phyloP scores from a whole-genome alignment of 2,329 filamentous ascomycete species.

The Aureobasidium sp. region DNA sequence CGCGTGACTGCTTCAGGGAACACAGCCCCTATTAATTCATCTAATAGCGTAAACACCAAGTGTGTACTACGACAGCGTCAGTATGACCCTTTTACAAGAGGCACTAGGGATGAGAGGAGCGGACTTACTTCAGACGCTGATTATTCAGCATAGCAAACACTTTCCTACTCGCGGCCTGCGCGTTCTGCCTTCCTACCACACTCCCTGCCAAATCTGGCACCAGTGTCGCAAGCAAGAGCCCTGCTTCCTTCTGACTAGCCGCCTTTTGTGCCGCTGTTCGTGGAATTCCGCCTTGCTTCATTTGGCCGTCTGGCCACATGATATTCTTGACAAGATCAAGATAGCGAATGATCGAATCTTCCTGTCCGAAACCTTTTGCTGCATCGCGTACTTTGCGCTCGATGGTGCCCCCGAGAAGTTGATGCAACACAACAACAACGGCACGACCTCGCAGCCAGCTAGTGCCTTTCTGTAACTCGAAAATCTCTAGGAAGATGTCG shows the following conservation, averaged over 20 bases:
- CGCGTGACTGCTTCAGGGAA: slow-evolving; percentile 30
- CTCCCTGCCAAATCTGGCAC: slow-evolving; percentile 86
- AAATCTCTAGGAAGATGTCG: slow-evolving; percentile 92
- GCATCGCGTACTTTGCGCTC: slow-evolving; percentile 90
- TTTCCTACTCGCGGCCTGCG: slow-evolving; percentile 79
- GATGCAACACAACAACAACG: slow-evolving; percentile 92
- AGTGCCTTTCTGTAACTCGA: slow-evolving; percentile 88
- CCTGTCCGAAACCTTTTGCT: slow-evolving; percentile 64
- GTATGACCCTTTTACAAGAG: background rate
- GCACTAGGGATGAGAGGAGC: background rate
- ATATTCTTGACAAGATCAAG: slow-evolving; percentile 64
- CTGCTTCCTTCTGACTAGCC: slow-evolving; percentile 77
- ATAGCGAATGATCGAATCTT: slow-evolving; percentile 72
- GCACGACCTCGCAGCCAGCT: slow-evolving; percentile 95
- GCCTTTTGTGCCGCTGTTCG: slow-evolving; percentile 67
- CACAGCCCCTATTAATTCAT: slow-evolving; percentile 41
- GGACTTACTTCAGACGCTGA: slow-evolving; percentile 73
- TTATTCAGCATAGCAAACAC: slow-evolving; percentile 92
- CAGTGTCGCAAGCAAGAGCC: slow-evolving; percentile 78
- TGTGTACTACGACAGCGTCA: slow-evolving; percentile 37
- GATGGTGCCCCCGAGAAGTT: slow-evolving; percentile 90
- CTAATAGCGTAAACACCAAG: slow-evolving; percentile 43
- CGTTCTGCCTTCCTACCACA: slow-evolving; percentile 88
- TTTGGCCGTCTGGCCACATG: slow-evolving; percentile 71
- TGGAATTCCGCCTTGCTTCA: slow-evolving; percentile 44